These are phyloP conservation scores for Garcileccinum viscosum DNA, from an alignment of 1,284 basidiomycete genomes.

Conservation along the genomic window DNA sequence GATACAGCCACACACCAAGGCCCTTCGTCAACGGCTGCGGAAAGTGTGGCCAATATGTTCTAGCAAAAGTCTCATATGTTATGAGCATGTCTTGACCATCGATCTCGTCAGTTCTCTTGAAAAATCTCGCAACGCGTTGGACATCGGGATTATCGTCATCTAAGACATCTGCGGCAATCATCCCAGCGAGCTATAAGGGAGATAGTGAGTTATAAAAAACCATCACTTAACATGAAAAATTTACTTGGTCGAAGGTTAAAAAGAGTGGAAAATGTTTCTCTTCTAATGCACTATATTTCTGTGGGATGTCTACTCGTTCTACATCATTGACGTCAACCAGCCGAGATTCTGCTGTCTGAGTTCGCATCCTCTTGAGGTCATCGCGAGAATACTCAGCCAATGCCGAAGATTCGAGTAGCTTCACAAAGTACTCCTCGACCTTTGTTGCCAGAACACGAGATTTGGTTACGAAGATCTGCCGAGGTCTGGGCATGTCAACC, in stretches of 20 bases:
- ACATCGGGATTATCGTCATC: slow-evolving; percentile 13
- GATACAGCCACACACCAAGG: slow-evolving; percentile 49
- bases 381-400: slow-evolving; percentile 46
- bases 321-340: slow-evolving; percentile 58
- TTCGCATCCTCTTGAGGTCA: slow-evolving; percentile 42
- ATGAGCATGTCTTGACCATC: slow-evolving; percentile 39
- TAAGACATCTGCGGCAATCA: slow-evolving; percentile 32
- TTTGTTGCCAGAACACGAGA: slow-evolving; percentile 68
- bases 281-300: slow-evolving; percentile 59
- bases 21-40: slow-evolving; percentile 59
- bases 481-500: slow-evolving; percentile 46
- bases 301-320: slow-evolving; percentile 56
- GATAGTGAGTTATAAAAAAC: slow-evolving; percentile 5
- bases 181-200: slow-evolving; percentile 16
- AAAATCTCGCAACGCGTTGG: slow-evolving; percentile 16
- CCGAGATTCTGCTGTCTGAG: slow-evolving; percentile 38
- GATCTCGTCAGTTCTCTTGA: slow-evolving; percentile 21
- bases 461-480: slow-evolving; percentile 78
- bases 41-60: slow-evolving; percentile 70
- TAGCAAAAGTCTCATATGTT: slow-evolving; percentile 58
- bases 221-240: slow-evolving; percentile 12
- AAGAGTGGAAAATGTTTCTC: slow-evolving; percentile 77
- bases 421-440: slow-evolving; percentile 69
- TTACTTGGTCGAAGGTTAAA: slow-evolving; percentile 68
- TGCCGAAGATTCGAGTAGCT: slow-evolving; percentile 55